Evolutionary conservation across 805 yeast species (phyloP).

Genomic region (Metschnikowia kunwiensis): DNA sequence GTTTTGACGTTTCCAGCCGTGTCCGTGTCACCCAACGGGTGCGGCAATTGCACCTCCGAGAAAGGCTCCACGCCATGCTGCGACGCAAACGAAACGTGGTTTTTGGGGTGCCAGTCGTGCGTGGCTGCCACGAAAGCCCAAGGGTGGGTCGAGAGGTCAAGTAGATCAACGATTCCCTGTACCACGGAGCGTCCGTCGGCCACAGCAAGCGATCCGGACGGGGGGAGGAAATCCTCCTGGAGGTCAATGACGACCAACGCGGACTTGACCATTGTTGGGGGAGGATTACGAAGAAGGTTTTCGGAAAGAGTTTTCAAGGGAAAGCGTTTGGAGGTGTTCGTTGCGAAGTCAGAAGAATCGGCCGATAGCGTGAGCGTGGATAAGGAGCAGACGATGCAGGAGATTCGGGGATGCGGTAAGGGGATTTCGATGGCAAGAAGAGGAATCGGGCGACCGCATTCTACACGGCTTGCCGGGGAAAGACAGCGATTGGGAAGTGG

Average conservation of each 20-base stretch:
- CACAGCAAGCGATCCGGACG: constrained; percentile 75
- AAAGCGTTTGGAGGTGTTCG: too few relatives aligned
- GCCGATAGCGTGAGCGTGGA: too few relatives aligned
- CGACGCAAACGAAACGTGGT: constrained; percentile 81
- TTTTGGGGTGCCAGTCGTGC: constrained; percentile 83
- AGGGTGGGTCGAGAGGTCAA: constrained; percentile 32
- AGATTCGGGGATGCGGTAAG: too few relatives aligned
- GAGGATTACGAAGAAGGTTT: too few relatives aligned
- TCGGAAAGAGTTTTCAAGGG: too few relatives aligned
- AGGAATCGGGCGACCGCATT: too few relatives aligned
- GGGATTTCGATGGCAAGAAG: too few relatives aligned
- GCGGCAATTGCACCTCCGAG: constrained; percentile 43
- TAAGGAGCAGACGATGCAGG: too few relatives aligned
- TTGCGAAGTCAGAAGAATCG: too few relatives aligned
- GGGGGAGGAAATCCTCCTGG: constrained; percentile 84
- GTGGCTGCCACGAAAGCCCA: constrained; percentile 73
- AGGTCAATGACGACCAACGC: constrained; percentile 78
- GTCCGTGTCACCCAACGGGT: constrained; percentile 44
- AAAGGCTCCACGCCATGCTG: constrained; percentile 55
- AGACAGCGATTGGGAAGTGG: too few relatives aligned
- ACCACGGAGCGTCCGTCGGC: constrained; percentile 58
- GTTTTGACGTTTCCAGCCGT: constrained; percentile 21
- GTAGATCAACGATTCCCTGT: constrained; percentile 46
- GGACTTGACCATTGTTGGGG: constrained; percentile 13
- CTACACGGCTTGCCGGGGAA: too few relatives aligned